These are phyloP conservation scores for Rhodomyrtus psidioides DNA, from an alignment of 441 rosid genomes.

Conservation along the genomic window DNA sequence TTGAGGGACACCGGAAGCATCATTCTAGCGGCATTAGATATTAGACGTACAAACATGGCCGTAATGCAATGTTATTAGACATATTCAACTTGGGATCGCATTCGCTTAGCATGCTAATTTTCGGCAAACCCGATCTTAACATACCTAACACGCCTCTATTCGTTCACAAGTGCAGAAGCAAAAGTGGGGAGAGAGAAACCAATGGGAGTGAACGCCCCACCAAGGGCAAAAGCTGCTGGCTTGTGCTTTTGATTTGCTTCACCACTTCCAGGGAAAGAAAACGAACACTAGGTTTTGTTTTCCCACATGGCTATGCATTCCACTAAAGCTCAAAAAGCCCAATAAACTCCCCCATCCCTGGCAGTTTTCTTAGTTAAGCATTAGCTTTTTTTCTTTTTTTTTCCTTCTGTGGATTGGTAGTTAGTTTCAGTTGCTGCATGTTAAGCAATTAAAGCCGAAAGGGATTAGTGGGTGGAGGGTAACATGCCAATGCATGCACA, in stretches of 20 bases:
- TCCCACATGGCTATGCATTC: neutral
- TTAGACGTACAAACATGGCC: neutral
- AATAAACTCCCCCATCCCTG: neutral
- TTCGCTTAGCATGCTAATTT: neutral
- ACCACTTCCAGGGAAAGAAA: neutral
- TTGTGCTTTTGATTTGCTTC: neutral
- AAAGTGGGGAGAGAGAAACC: neutral
- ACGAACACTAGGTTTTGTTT: neutral
- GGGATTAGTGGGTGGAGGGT: constrained; percentile 36
- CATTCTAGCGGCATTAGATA: neutral
- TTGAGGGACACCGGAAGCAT: neutral
- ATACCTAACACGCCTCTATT: neutral
- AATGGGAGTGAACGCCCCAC: neutral
- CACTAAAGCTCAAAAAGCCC: neutral
- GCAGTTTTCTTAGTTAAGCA: constrained; percentile 1
- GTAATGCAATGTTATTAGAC: neutral
- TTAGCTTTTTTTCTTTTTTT: neutral
- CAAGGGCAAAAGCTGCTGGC: neutral
- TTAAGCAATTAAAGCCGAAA: neutral
- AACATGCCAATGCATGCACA: constrained; percentile 36
- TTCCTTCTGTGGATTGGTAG: constrained; percentile 11
- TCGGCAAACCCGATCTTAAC: neutral
- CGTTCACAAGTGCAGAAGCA: neutral
- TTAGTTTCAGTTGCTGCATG: constrained; percentile 8
- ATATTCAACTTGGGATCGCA: neutral